A percentile compares a stretch with the other conserved stretches of the same genome.
Evolutionary conservation across 148 eudicot genomes (phyloP).

Genomic region (Fagopyrum homotropicum): DNA sequence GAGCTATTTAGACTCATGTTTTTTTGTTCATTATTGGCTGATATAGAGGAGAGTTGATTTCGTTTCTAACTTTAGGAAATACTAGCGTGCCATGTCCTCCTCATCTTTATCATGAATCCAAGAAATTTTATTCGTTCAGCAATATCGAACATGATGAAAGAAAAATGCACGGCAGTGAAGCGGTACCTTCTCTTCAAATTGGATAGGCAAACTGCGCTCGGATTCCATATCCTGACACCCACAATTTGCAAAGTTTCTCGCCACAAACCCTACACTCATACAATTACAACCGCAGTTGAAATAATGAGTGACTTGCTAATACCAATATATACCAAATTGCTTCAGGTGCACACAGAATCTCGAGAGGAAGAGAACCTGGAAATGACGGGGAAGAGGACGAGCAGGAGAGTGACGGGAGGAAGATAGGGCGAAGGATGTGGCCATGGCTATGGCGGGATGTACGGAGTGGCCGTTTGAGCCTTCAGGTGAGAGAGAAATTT

Average conservation of each 20-base stretch:
- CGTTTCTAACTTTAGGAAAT: too few relatives aligned
- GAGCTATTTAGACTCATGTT: not conserved
- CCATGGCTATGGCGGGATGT: constrained; percentile 33
- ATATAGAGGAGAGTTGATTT: too few relatives aligned
- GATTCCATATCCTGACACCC: not conserved
- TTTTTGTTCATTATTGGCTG: too few relatives aligned
- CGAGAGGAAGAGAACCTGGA: constrained; percentile 15
- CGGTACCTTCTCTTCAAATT: constrained; percentile 12
- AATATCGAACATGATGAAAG: too few relatives aligned
- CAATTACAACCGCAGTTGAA: not conserved
- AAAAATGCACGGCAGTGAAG: not conserved
- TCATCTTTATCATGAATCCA: too few relatives aligned
- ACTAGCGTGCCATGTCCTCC: too few relatives aligned
- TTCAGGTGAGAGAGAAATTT: not conserved
- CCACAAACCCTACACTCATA: not conserved
- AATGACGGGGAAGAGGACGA: constrained; percentile 14
- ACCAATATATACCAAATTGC: not conserved
- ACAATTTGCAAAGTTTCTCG: not conserved
- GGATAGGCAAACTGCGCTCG: not conserved
- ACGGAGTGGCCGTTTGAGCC: constrained; percentile 1
- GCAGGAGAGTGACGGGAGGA: constrained; percentile 18
- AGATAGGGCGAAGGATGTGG: constrained; percentile 26
- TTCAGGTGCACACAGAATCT: not conserved
- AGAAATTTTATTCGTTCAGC: too few relatives aligned
- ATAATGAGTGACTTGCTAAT: not conserved